Evolutionary conservation across 2,329 filamentous ascomycete species (phyloP).

Genomic region (Cladosporium sp.): DNA sequence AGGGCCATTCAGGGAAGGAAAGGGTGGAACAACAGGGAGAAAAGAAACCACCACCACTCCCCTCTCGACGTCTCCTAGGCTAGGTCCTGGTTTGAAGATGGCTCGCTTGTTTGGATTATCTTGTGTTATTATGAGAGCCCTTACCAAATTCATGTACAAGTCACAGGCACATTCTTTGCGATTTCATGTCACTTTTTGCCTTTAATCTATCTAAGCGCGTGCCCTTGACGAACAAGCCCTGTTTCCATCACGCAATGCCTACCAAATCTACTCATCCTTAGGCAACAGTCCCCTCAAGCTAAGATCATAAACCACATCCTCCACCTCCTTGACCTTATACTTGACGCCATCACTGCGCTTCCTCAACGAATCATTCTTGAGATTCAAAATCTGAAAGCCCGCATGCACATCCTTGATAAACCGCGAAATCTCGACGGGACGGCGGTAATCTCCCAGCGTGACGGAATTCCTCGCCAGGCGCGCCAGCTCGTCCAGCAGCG

Average conservation of each 20-base stretch:
- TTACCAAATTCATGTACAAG: conserved; percentile 8
- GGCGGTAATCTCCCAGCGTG: conserved; percentile 79
- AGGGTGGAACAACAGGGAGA: neutral
- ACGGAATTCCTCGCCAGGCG: conserved; percentile 93
- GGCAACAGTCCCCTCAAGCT: conserved; percentile 69
- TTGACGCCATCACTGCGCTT: conserved; percentile 91
- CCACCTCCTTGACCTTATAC: conserved; percentile 95
- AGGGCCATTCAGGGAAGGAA: neutral
- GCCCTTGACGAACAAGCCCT: neutral
- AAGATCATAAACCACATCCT: conserved; percentile 96
- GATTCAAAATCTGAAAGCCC: conserved; percentile 93
- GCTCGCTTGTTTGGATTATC: conserved; percentile 1
- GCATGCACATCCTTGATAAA: conserved; percentile 96
- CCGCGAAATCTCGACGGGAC: conserved; percentile 83
- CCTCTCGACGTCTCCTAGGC: conserved; percentile 5
- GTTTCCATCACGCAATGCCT: neutral
- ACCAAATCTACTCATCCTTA: conserved; percentile 16
- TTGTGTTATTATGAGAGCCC: conserved; percentile 10
- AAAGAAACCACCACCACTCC: neutral
- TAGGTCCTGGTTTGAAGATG: conserved; percentile 1
- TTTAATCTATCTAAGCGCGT: no score
- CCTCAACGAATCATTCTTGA: conserved; percentile 91
- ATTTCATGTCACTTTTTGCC: neutral
- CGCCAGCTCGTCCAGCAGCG: conserved; percentile 83
- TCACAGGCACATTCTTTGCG: neutral